Evolutionary conservation across 495 filamentous ascomycete species (phyloP).

Genomic region (Aspergillus cavernicola): DNA sequence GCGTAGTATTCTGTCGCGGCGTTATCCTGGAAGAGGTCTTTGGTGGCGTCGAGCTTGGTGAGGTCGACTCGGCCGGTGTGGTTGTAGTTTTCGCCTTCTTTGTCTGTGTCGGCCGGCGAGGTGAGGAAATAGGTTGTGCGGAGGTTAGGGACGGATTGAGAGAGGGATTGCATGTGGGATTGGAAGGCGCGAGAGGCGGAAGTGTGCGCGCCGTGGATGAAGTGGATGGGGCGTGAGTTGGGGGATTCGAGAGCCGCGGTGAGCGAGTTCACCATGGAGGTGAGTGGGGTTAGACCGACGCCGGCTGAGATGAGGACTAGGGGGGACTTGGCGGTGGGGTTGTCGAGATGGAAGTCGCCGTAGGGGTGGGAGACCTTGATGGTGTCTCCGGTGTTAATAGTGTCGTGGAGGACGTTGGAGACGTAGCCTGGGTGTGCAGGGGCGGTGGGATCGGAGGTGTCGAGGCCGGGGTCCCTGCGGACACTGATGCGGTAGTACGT

Average conservation of each 20-base stretch:
- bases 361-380: slow-evolving; percentile 63
- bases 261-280: slow-evolving; percentile 62
- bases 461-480: slow-evolving; percentile 58
- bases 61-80: slow-evolving; percentile 54
- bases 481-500: slow-evolving; percentile 68
- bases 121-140: slow-evolving; percentile 37
- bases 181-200: slow-evolving; percentile 39
- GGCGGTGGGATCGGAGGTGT: slow-evolving; percentile 37
- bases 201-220: slow-evolving; percentile 58
- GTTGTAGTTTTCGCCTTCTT: slow-evolving; percentile 53
- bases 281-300: slow-evolving; percentile 65
- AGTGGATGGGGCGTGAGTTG: slow-evolving; percentile 47
- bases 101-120: slow-evolving; percentile 38
- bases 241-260: slow-evolving; percentile 26
- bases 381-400: slow-evolving; percentile 53
- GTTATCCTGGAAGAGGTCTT: slow-evolving; percentile 53
- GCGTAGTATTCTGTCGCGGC: slow-evolving; percentile 59
- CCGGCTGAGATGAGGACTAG: slow-evolving; percentile 70
- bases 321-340: slow-evolving; percentile 21
- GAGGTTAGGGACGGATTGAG: slow-evolving; percentile 37
- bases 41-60: slow-evolving; percentile 42
- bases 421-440: slow-evolving; percentile 57
- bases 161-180: slow-evolving; percentile 45
- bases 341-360: slow-evolving; percentile 66
- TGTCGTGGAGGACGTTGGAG: slow-evolving; percentile 66